phyloP scores from a whole-genome alignment of 2,329 filamentous ascomycete species.

The Huntiella moniliformis region DNA sequence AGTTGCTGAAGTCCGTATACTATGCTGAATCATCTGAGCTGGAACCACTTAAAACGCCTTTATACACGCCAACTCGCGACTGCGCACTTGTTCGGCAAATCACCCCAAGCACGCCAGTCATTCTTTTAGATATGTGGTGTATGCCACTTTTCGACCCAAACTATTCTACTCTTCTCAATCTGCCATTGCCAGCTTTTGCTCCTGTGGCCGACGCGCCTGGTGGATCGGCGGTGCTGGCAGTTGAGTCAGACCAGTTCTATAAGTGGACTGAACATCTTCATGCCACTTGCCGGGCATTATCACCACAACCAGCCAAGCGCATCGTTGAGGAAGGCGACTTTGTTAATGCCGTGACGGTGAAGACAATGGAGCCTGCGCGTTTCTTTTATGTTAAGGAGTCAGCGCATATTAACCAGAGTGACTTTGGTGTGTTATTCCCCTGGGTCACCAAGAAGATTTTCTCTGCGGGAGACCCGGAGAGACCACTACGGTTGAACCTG shows the following conservation, averaged over 20 bases:
- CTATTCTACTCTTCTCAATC: slow-evolving; percentile 45
- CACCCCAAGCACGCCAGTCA: slow-evolving; percentile 43
- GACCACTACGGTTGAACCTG: slow-evolving; percentile 38
- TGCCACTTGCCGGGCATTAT: slow-evolving; percentile 46
- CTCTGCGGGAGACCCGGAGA: slow-evolving; percentile 36
- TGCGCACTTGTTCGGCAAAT: slow-evolving; percentile 46
- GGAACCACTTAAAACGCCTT: slow-evolving; percentile 29
- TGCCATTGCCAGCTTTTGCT: slow-evolving; percentile 53
- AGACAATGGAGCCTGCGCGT: slow-evolving; percentile 32
- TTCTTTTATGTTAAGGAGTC: slow-evolving; percentile 57
- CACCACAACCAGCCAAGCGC: slow-evolving; percentile 30
- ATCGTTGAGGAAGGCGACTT: slow-evolving; percentile 24
- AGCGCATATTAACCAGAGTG: slow-evolving; percentile 68
- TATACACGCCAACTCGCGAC: slow-evolving; percentile 39
- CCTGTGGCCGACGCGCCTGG: slow-evolving; percentile 29
- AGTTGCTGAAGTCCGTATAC: slow-evolving; percentile 64
- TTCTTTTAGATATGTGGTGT: slow-evolving; percentile 68
- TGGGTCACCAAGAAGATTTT: slow-evolving; percentile 44
- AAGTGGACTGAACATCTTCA: slow-evolving; percentile 60
- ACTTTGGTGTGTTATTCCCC: slow-evolving; percentile 70
- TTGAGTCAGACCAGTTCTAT: slow-evolving; percentile 61
- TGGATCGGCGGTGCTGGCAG: slow-evolving; percentile 43
- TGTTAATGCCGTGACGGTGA: slow-evolving; percentile 5
- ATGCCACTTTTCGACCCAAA: slow-evolving; percentile 47
- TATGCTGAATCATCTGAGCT: slow-evolving; percentile 36